Evolutionary conservation across 345 rosid species (phyloP), one percentile per base, ranked within the genome.

Genomic region (Garcia nutans): DNA sequence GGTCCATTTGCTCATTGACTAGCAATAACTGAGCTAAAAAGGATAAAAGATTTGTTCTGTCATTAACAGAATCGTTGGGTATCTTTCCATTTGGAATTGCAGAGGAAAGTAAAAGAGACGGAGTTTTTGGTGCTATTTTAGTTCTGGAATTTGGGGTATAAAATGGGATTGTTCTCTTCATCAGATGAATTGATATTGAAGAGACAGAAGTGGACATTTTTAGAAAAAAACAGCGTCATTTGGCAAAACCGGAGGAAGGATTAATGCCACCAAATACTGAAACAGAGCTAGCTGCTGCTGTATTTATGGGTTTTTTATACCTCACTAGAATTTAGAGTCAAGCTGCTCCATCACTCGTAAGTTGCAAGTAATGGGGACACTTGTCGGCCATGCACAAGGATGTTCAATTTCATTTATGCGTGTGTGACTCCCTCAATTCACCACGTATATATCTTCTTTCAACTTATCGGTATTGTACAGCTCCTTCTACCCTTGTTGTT

Each of bases 151-250:
- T 47, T 2, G 49, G 68, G 5, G 11, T 1, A 0, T 47, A 20
- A 12, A 60, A 10, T 5, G 82, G 76, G 13, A 79, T 63, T 33
- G 78, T 31, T 33, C 49, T 76, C 47, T 63, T 68, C 78, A 50
- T 54, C 26, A 79, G 61, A 15, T 16, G 62, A 3, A 69, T 6
- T 26, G 80, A 64, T 52, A 79, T 44, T 22, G 74, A n/a, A 42
- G 65, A 47, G 8, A 65, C 17, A 8, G 20, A 13, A 42, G 20
- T 11, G 13, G 57, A 17, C 79, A 72, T 76, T 66, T 70, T 57
- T 22, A 44, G 12, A 5, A 33, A 22, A 8, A 2, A 37, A 37
- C 41, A 37, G 41, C 6, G 41, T 37, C 41, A 37, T 37, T 37
- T 37, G 41, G 41, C 41, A 37, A 37, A 37, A 37, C 41, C 41